phyloP scores from a whole-genome alignment of 176 grass and related monocot species.

The Hyparrhenia diplandra region DNA sequence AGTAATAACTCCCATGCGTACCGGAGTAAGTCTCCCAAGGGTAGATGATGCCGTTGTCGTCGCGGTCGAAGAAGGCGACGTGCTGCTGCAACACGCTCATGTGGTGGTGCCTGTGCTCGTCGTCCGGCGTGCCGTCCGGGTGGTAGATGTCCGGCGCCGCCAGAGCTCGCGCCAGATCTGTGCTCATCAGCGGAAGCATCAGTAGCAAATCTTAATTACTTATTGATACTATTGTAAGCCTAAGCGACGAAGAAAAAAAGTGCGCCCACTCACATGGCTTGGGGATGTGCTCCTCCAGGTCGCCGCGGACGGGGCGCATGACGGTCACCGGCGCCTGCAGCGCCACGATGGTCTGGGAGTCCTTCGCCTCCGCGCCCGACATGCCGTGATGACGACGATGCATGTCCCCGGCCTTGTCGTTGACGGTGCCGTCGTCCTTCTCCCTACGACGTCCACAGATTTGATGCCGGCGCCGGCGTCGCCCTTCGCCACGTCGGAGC shows the following conservation, averaged over 20 bases:
- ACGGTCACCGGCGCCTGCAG: constrained; percentile 75
- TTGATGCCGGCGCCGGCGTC: background rate
- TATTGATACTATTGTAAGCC: background rate
- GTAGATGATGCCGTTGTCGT: constrained; percentile 79
- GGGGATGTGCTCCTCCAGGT: constrained; percentile 75
- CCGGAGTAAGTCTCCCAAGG: constrained; percentile 85
- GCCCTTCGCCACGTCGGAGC: background rate
- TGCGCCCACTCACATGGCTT: constrained; percentile 57
- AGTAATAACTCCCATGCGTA: background rate
- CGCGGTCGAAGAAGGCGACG: constrained; percentile 82
- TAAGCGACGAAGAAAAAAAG: background rate
- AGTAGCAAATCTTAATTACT: background rate
- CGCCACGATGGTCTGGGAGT: constrained; percentile 60
- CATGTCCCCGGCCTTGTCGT: background rate
- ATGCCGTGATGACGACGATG: background rate
- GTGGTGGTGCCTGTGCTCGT: constrained; percentile 45
- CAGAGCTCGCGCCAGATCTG: constrained; percentile 72
- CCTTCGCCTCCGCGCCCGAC: constrained; percentile 35
- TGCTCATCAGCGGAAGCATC: background rate
- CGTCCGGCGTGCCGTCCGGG: constrained; percentile 61
- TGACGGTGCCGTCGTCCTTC: background rate
- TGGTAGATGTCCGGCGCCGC: constrained; percentile 83
- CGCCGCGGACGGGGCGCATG: constrained; percentile 60
- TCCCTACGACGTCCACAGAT: background rate
- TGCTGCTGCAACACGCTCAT: constrained; percentile 91